phyloP scores from a whole-genome alignment of 495 filamentous ascomycete genomes.

The Neurospora sp. region DNA sequence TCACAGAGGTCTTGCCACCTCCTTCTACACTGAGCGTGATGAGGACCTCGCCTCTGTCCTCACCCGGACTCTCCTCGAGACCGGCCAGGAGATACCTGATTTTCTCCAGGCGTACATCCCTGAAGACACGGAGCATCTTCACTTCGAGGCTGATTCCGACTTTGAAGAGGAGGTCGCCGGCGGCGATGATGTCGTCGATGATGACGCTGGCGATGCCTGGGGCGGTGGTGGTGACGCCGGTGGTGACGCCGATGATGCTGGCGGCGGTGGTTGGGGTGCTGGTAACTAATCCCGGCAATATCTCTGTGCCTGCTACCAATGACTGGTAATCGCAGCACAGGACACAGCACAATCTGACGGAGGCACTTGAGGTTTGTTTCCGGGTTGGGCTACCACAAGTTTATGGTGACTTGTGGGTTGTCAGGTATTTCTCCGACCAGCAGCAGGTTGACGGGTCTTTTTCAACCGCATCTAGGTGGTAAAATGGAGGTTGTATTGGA shows the following conservation, averaged over 20 bases:
- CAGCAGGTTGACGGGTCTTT: not conserved
- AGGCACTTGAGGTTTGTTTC: not conserved
- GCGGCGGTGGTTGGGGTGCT: not conserved
- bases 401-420: not conserved
- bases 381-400: not conserved
- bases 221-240: not conserved
- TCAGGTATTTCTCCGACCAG: not conserved
- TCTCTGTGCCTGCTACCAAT: not conserved
- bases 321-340: not conserved
- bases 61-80: conserved; percentile 71
- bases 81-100: conserved; percentile 64
- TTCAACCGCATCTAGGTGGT: not conserved
- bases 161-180: conserved; percentile 29
- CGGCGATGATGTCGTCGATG: conserved; percentile 7
- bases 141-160: conserved; percentile 55
- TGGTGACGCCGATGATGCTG: not conserved
- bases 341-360: not conserved
- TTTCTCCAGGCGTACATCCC: conserved; percentile 62
- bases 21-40: conserved; percentile 69
- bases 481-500: not conserved
- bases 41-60: conserved; percentile 57
- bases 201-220: conserved; percentile 6
- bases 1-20: conserved; percentile 73
- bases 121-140: conserved; percentile 29
- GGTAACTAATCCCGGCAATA: not conserved